A percentile compares a stretch with the other conserved stretches of the same genome.
These are phyloP conservation scores for Silene uniflora DNA, from an alignment of 148 eudicot species.

Conservation along the genomic window DNA sequence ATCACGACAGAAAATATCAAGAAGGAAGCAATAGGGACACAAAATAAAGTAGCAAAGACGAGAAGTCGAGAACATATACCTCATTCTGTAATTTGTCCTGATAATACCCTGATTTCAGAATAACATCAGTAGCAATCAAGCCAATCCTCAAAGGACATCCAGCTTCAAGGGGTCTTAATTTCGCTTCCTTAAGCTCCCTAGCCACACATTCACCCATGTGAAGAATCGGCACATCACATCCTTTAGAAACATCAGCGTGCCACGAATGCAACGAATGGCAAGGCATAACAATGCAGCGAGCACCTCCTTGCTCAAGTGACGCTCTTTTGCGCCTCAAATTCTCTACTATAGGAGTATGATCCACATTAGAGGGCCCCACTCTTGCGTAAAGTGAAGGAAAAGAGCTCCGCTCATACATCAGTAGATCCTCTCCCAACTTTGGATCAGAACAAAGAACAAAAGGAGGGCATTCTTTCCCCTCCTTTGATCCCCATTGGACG, in stretches of 20 bases:
- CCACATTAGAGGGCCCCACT: slow-evolving; percentile 19
- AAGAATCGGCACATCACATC: slow-evolving; percentile 56
- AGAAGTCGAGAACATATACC: slow-evolving; percentile 36
- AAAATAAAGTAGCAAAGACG: background rate
- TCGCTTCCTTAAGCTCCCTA: slow-evolving; percentile 70
- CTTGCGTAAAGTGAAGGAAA: slow-evolving; percentile 28
- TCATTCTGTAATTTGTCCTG: slow-evolving; percentile 62
- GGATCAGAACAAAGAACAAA: slow-evolving; percentile 72
- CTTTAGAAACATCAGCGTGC: slow-evolving; percentile 55
- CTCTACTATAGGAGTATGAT: slow-evolving; percentile 34
- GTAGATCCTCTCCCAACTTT: slow-evolving; percentile 36
- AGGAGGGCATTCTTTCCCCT: slow-evolving; percentile 38
- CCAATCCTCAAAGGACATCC: slow-evolving; percentile 66
- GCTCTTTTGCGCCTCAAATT: slow-evolving; percentile 46
- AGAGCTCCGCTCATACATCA: slow-evolving; percentile 32
- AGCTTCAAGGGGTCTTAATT: slow-evolving; percentile 65
- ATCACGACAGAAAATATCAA: background rate
- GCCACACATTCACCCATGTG: slow-evolving; percentile 83
- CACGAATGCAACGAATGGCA: slow-evolving; percentile 66
- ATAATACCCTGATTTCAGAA: slow-evolving; percentile 45
- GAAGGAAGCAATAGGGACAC: background rate
- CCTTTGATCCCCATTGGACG: slow-evolving; percentile 34
- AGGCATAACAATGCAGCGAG: slow-evolving; percentile 71
- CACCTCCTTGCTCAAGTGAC: slow-evolving; percentile 70
- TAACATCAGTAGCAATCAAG: slow-evolving; percentile 48